Evolutionary conservation across 352 stramenopile species (phyloP).

Genomic region (Saprolegnia parasitica): DNA sequence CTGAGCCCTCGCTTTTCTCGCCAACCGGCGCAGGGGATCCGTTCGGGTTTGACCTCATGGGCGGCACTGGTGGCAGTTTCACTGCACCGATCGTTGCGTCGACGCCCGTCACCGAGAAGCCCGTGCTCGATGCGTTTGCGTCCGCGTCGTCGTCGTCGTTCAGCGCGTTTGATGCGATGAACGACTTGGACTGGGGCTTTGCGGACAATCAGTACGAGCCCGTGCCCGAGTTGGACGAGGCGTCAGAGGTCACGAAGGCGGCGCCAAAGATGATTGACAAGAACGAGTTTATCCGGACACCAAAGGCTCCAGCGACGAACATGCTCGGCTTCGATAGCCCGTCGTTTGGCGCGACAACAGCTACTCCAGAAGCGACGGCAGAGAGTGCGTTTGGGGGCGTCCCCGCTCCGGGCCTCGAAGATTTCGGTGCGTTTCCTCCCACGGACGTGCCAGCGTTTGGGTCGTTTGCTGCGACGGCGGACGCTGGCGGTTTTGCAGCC

Average conservation of each 20-base stretch:
- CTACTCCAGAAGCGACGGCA: neutral
- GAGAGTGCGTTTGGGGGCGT: neutral
- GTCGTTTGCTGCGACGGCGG: too few relatives aligned
- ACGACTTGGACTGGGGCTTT: slow-evolving; percentile 21
- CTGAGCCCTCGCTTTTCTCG: neutral
- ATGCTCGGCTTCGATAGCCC: neutral
- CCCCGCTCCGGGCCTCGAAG: neutral
- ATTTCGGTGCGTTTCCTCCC: neutral
- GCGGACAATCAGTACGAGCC: slow-evolving; percentile 6
- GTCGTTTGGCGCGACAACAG: neutral
- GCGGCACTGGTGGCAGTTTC: slow-evolving; percentile 8
- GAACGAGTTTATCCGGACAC: neutral
- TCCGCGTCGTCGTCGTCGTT: slow-evolving; percentile 4
- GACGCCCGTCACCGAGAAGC: neutral
- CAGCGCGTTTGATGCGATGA: slow-evolving; percentile 25
- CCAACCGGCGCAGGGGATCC: neutral
- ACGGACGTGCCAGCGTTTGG: neutral
- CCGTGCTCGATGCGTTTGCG: slow-evolving; percentile 21
- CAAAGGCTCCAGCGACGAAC: neutral
- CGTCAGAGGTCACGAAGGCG: neutral
- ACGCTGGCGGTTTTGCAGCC: too few relatives aligned
- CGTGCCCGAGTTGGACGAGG: neutral
- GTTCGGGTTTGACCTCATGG: slow-evolving; percentile 13
- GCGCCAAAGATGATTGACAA: neutral
- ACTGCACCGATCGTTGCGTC: neutral